These are phyloP conservation scores for Penstemon eatonii DNA, from an alignment of 257 asterid genomes.

Conservation along the genomic window DNA sequence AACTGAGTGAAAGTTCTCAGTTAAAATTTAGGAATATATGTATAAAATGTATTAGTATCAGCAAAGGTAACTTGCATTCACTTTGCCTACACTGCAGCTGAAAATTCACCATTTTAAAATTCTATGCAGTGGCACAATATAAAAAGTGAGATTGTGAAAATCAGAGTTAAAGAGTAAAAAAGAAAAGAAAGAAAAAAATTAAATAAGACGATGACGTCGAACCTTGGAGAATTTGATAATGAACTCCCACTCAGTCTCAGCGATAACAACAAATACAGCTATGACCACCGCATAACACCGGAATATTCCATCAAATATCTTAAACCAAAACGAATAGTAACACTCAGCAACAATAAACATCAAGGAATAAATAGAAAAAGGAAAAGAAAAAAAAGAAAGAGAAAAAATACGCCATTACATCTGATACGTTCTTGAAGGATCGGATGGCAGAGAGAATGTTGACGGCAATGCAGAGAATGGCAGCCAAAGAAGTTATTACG, in stretches of 20 bases:
- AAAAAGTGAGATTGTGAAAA: not conserved
- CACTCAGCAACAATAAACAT: not conserved
- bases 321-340: slow-evolving; percentile 10
- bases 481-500: slow-evolving; percentile 66
- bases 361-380: not conserved
- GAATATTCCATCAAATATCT: slow-evolving; percentile 93
- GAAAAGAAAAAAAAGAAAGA: not conserved
- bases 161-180: not conserved
- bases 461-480: slow-evolving; percentile 77
- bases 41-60: too few relatives aligned
- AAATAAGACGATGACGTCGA: not conserved
- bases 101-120: not conserved
- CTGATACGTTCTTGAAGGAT: slow-evolving; percentile 74
- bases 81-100: slow-evolving; percentile 9
- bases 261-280: slow-evolving; percentile 70
- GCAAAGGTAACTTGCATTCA: not conserved
- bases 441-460: slow-evolving; percentile 81
- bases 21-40: too few relatives aligned
- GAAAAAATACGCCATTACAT: slow-evolving; percentile 43
- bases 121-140: not conserved
- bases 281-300: slow-evolving; percentile 88
- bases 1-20: not conserved
- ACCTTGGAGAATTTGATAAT: slow-evolving; percentile 77
- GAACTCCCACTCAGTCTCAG: slow-evolving; percentile 92
- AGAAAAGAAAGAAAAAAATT: not conserved